Base-by-base conservation (phyloP, 2,329 filamentous ascomycete species). In the Trichoderma gracile region DNA sequence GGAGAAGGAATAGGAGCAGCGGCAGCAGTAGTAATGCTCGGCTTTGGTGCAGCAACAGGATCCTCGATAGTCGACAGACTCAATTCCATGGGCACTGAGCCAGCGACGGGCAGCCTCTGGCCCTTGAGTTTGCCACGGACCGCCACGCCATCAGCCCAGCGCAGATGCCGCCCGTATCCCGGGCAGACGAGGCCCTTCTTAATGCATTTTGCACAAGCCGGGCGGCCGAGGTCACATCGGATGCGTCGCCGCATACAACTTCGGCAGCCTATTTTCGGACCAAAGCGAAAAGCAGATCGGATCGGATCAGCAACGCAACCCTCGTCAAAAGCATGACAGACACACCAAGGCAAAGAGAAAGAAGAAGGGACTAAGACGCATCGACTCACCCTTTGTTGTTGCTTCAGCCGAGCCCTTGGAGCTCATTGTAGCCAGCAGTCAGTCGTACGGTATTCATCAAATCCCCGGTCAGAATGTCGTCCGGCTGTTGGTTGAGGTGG, bases 161-260 rank as follows among this genome's bases (percentile, higher is more conserved):
- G 67, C 10, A 73, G 65, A 10, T 68, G 67, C 6, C 64, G 66
- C 7, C 69, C 68, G 27, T 74, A 74, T 27, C 71, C 71, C 0
- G 72, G 71, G 9, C 73, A 74, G 9, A 65, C 43, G 14, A 73
- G 66, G 4, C 72, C 72, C 59, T 73, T 73, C 40, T 71, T 72
- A 12, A 64, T 63, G 63, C 72, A 74, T 64, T 74, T 74, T 15
- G 68, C 57, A 58, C 73, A 74, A 38, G 54, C 64, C 21, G 73
- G 73, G 14, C 55, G 66, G 21, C 55, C 56, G 6, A 71, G 67
- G 59, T 74, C 73, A 64, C 73, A 74, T 17, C 67, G 67, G 57
- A 74, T 74, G 47, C 73, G 73, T 38, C 73, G 71, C 61, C 68
- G 68, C 50, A 68, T 69, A 65, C 73, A 74, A 15, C 68, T 70